phyloP scores from a whole-genome alignment of 805 yeast species.

The Cyberlindnera xylosilytica region DNA sequence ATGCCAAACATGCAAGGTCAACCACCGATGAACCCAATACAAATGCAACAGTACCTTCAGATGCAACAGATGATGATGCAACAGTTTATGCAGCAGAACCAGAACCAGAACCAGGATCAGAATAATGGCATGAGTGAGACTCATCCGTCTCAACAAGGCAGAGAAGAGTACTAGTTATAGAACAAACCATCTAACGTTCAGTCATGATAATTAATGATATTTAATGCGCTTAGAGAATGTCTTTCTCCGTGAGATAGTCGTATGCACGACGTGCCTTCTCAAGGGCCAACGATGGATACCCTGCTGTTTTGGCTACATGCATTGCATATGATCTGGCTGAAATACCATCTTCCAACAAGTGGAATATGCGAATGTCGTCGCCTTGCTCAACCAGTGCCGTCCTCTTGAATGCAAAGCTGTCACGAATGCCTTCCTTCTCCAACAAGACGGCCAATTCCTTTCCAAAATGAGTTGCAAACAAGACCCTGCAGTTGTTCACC shows the following conservation, averaged over 20 bases:
- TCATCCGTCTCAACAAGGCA: neutral
- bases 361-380: conserved; percentile 72
- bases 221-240: conserved; percentile 5
- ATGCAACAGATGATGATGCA: conserved; percentile 29
- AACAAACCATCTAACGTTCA: neutral
- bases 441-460: conserved; percentile 79
- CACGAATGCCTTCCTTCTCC: conserved; percentile 52
- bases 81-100: conserved; percentile 17
- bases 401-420: conserved; percentile 79
- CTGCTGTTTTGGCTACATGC: conserved; percentile 92
- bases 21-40: conserved; percentile 20
- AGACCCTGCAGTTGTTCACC: conserved; percentile 68
- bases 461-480: conserved; percentile 95
- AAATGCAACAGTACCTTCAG: conserved; percentile 30
- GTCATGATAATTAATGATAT: neutral
- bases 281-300: conserved; percentile 57
- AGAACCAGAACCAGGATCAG: conserved; percentile 17
- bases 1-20: conserved; percentile 7
- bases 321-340: conserved; percentile 95
- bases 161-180: neutral
- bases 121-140: too few relatives aligned
- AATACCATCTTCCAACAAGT: conserved; percentile 87
- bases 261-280: conserved; percentile 13
- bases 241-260: conserved; percentile 5
- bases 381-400: conserved; percentile 32